phyloP scores from a whole-genome alignment of 2,329 filamentous ascomycete genomes.

The Aspergillus persii region DNA sequence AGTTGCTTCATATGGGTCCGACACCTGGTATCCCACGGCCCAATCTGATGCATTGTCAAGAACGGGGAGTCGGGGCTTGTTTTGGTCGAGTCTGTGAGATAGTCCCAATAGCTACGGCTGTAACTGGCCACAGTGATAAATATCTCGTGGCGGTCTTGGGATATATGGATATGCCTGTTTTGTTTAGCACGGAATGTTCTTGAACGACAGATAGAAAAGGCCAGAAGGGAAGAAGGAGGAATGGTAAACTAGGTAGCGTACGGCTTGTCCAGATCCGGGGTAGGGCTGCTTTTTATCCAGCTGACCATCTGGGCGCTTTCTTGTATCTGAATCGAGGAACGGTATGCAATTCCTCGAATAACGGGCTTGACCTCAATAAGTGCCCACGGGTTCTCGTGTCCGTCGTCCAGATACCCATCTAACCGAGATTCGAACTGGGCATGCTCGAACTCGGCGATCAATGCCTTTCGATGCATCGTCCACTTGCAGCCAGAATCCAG shows the following conservation, averaged over 20 bases:
- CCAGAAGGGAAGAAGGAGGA: too few species aligned
- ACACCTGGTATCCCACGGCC: background rate
- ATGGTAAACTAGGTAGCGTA: too few species aligned
- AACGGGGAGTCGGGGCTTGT: too few species aligned
- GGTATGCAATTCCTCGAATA: background rate
- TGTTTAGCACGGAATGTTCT: too few species aligned
- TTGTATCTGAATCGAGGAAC: constrained; percentile 16
- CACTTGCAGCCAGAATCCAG: constrained; percentile 4
- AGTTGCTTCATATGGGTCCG: background rate
- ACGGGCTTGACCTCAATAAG: constrained; percentile 18
- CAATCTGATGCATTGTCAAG: background rate
- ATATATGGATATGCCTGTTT: background rate
- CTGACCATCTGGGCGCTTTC: constrained; percentile 15
- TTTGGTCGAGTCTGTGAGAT: too few species aligned
- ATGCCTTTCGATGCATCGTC: constrained; percentile 12
- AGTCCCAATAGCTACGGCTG: too few species aligned
- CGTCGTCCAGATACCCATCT: constrained; percentile 19
- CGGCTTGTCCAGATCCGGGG: background rate
- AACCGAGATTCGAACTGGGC: constrained; percentile 16
- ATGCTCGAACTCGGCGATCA: constrained; percentile 9
- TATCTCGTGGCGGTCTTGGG: background rate
- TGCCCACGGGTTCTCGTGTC: background rate
- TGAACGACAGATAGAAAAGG: too few species aligned
- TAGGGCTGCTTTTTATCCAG: constrained; percentile 12
- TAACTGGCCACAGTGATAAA: background rate